Evolutionary conservation across 495 filamentous ascomycete species (phyloP).

Genomic region (Trichoderma orchidacearum): DNA sequence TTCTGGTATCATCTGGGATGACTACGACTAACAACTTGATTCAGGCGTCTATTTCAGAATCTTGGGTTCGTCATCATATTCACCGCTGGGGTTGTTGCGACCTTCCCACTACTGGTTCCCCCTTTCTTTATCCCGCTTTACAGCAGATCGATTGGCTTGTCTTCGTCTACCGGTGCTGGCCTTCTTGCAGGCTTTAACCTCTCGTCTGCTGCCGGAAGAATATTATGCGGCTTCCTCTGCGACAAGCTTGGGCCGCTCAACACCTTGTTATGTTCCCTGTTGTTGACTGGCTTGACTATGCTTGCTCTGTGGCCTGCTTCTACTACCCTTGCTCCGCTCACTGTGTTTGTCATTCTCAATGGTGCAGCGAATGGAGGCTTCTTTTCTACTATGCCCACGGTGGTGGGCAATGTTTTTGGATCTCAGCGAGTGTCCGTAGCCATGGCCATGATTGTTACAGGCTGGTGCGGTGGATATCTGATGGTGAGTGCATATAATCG

Average conservation of each 20-base stretch:
- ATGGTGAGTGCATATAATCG: constrained; percentile 20
- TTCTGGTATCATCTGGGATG: not conserved
- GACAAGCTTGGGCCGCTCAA: constrained; percentile 39
- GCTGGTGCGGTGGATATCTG: constrained; percentile 46
- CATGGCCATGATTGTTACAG: constrained; percentile 48
- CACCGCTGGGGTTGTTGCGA: constrained; percentile 38
- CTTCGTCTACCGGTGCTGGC: constrained; percentile 34
- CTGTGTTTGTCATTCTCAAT: constrained; percentile 39
- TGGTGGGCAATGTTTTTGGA: constrained; percentile 43
- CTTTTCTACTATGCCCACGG: constrained; percentile 48
- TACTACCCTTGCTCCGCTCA: constrained; percentile 33
- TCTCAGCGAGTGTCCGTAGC: constrained; percentile 38
- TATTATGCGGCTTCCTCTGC: constrained; percentile 34
- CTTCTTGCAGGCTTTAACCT: constrained; percentile 44
- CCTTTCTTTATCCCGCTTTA: constrained; percentile 42
- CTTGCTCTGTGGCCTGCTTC: constrained; percentile 46
- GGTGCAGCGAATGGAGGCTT: constrained; percentile 43
- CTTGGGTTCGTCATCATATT: constrained; percentile 38
- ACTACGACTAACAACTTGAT: not conserved
- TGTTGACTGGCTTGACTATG: constrained; percentile 38
- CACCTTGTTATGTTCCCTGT: constrained; percentile 19
- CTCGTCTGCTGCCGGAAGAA: constrained; percentile 35
- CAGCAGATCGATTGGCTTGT: constrained; percentile 22
- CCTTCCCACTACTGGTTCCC: constrained; percentile 47
- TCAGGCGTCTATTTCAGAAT: constrained; percentile 34